Evolutionary conservation across 2,329 filamentous ascomycete genomes (phyloP).

Genomic region (Aspergillus jensenii): DNA sequence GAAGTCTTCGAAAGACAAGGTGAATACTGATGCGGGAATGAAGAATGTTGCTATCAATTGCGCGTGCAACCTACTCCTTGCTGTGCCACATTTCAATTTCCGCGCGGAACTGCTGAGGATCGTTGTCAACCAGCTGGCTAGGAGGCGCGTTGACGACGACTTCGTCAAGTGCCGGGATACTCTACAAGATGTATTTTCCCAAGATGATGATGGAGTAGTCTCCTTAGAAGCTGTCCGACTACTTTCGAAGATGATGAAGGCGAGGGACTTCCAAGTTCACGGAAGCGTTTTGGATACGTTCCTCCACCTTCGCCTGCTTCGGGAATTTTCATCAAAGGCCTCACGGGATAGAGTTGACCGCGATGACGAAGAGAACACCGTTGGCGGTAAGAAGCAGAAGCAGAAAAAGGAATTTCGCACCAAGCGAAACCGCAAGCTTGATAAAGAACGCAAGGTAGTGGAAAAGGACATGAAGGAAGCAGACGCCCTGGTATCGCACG

Average conservation of each 20-base stretch:
- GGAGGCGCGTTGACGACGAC: slow-evolving; percentile 68
- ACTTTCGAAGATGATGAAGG: slow-evolving; percentile 93
- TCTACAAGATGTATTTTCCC: slow-evolving; percentile 75
- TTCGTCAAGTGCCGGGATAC: slow-evolving; percentile 76
- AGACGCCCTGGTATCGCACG: slow-evolving; percentile 85
- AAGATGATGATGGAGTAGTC: slow-evolving; percentile 86
- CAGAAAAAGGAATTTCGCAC: slow-evolving; percentile 82
- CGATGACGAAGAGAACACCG: slow-evolving; percentile 44
- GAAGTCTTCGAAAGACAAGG: slow-evolving; percentile 51
- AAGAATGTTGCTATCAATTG: slow-evolving; percentile 80
- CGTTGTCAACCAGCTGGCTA: slow-evolving; percentile 77
- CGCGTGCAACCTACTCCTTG: slow-evolving; percentile 73
- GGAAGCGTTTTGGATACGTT: slow-evolving; percentile 89
- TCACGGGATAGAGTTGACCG: slow-evolving; percentile 76
- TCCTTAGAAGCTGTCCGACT: slow-evolving; percentile 83
- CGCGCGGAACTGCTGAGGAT: slow-evolving; percentile 84
- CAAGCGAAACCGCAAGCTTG: slow-evolving; percentile 78
- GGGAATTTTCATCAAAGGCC: slow-evolving; percentile 81
- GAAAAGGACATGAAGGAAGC: slow-evolving; percentile 93
- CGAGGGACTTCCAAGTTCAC: slow-evolving; percentile 75
- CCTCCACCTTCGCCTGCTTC: slow-evolving; percentile 80
- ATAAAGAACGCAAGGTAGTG: slow-evolving; percentile 81
- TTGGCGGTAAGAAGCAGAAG: slow-evolving; percentile 61
- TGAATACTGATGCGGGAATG: slow-evolving; percentile 46
- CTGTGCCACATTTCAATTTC: slow-evolving; percentile 97